Evolutionary conservation across 116 monocot species (phyloP).

Genomic region (Phalaenopsis hybrid): DNA sequence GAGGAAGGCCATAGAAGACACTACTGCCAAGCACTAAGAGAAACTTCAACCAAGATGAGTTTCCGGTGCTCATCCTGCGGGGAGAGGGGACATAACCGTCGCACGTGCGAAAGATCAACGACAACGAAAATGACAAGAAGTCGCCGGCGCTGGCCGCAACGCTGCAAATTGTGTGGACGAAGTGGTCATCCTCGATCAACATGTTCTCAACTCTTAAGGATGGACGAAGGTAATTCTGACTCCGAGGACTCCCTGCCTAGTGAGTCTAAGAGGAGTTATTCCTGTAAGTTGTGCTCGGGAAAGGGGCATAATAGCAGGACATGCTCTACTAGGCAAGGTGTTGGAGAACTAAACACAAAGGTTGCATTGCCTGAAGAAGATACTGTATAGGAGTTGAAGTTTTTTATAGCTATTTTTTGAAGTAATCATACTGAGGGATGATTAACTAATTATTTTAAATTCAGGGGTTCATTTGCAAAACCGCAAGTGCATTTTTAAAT

Average conservation of each 20-base stretch:
- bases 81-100: slow-evolving; percentile 55
- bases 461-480: too few species aligned
- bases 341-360: neutral
- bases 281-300: slow-evolving; percentile 36
- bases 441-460: too few species aligned
- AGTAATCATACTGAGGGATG: too few species aligned
- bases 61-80: slow-evolving; percentile 61
- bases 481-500: too few species aligned
- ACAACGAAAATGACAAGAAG: slow-evolving; percentile 9
- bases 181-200: slow-evolving; percentile 52
- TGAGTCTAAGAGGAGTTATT: slow-evolving; percentile 27
- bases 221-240: slow-evolving; percentile 1
- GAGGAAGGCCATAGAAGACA: slow-evolving; percentile 83
- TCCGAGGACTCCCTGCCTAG: neutral
- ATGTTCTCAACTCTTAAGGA: slow-evolving; percentile 16
- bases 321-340: slow-evolving; percentile 32
- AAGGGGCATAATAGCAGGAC: slow-evolving; percentile 65
- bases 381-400: too few species aligned
- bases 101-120: slow-evolving; percentile 44
- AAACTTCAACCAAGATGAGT: slow-evolving; percentile 20
- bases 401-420: too few species aligned
- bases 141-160: neutral
- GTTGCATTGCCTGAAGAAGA: neutral
- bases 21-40: slow-evolving; percentile 55
- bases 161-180: slow-evolving; percentile 40